Base-by-base conservation (phyloP, 129 eudicot species). In the Flaveria bidentis region DNA sequence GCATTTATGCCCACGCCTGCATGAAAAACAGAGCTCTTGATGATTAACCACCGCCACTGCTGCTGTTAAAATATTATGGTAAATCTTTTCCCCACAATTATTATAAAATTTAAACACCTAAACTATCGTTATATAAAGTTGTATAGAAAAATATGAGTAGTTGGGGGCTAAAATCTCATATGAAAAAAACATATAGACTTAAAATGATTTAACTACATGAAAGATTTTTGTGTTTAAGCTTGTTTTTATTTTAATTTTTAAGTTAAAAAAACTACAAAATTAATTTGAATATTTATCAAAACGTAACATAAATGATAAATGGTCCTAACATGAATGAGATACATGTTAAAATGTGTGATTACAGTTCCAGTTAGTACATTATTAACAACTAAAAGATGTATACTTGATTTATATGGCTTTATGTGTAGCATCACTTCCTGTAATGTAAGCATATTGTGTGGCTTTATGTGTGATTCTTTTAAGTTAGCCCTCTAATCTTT, bases 11-110 rank as follows among this genome's bases (percentile, higher is more conserved):
- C 90, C 93, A 89, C 97, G 93, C 97, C 87, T 86, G 91, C 93
- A 89, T 92, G 42, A 86, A 87, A 89, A 86, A 84, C 72, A 86
- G 98, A 87, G 98, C 98, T 85, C 81, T 91, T 86, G 90, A 92
- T 92, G 91, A 89, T 92, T 92, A 88, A 83, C 96, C 93, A 92
- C 90, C 90, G 91, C 83, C 93, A 87, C 96, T 84, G 91, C 89
- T 74, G 73, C 85, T 87, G 84, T 70, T 67, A 81, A 81, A 62
- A 74, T 57, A 72, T 73, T 71, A 47, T 30, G 49, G 47, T 67
- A 68, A 67, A 56, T 79, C 61, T 62, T 61, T 62, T 79, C 49
- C 73, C 58, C 26, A 50, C 63, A 63, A 9, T 23, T 69, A 69
- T 69, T 68, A 22, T 39, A 33, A 20, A 20, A 30, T 30, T 36